Evolutionary conservation across 306 rosid genomes (phyloP).

Genomic region (Bauhinia variegata): DNA sequence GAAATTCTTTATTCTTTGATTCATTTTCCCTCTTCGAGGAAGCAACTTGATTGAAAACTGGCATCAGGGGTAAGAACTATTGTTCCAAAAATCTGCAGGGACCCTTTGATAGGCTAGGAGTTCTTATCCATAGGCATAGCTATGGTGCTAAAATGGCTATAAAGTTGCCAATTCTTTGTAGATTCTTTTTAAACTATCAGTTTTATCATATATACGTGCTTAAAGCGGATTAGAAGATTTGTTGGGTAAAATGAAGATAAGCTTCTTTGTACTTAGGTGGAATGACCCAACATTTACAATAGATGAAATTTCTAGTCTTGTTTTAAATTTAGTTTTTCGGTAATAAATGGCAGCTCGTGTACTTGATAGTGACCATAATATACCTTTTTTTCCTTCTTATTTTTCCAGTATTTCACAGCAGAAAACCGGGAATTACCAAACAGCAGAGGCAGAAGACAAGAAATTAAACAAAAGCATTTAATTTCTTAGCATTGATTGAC

Average conservation of each 20-base stretch:
- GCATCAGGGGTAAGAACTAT: slow-evolving; percentile 13
- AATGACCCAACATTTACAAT: slow-evolving; percentile 7
- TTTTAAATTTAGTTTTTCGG: slow-evolving; percentile 7
- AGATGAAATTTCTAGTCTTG: not conserved
- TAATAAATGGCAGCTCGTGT: no score
- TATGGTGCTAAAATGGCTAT: slow-evolving; percentile 35
- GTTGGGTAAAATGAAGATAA: slow-evolving; percentile 7
- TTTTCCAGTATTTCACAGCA: no score
- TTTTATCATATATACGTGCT: slow-evolving; percentile 30
- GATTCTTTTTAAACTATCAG: not conserved
- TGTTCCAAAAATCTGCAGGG: slow-evolving; percentile 30
- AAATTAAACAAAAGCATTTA: slow-evolving; percentile 37
- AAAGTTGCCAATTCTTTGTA: slow-evolving; percentile 10
- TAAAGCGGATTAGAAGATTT: slow-evolving; percentile 31
- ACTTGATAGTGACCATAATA: no score
- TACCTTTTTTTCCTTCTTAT: no score
- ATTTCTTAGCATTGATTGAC: slow-evolving; percentile 41
- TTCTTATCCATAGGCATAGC: slow-evolving; percentile 6
- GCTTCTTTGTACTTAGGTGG: not conserved
- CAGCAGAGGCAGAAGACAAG: slow-evolving; percentile 32
- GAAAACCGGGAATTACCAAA: slow-evolving; percentile 4
- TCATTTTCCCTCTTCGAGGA: slow-evolving; percentile 10
- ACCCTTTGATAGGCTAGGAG: slow-evolving; percentile 35
- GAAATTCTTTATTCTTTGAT: slow-evolving; percentile 15
- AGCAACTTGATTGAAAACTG: slow-evolving; percentile 6